Percentiles rank a stretch among this genome's conserved stretches.
phyloP scores from a whole-genome alignment of 768 basidiomycete genomes.

The Serendipita indica region DNA sequence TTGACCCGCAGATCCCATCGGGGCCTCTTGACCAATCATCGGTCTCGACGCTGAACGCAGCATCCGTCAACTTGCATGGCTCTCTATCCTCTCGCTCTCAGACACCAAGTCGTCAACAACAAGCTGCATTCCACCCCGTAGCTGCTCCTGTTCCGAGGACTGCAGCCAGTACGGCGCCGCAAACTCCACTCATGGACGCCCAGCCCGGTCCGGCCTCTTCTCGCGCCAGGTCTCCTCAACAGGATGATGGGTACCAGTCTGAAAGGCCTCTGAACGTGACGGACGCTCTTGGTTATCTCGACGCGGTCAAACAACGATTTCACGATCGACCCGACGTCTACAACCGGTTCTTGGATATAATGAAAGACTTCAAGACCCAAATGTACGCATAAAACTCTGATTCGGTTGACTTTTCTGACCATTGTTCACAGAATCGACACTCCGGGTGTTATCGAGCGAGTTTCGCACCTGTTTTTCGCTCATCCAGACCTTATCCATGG shows the following conservation, averaged over 20 bases:
- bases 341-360: constrained; percentile 27
- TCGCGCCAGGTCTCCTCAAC: background rate
- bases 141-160: background rate
- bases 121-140: background rate
- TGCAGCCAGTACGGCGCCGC: background rate
- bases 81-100: background rate
- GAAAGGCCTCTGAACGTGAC: constrained; percentile 24
- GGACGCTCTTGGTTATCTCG: constrained; percentile 27
- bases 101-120: background rate
- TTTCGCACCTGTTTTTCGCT: constrained; percentile 32
- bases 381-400: background rate
- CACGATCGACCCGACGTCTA: constrained; percentile 26
- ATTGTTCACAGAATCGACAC: constrained; percentile 29
- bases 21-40: background rate
- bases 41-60: background rate
- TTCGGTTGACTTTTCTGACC: constrained; percentile 21
- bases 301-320: constrained; percentile 29
- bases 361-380: constrained; percentile 34
- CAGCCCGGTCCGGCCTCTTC: background rate
- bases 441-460: constrained; percentile 34
- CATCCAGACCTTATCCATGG: constrained; percentile 34
- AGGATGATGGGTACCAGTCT: background rate
- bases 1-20: background rate
- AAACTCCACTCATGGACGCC: constrained; percentile 1
- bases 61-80: background rate